These are phyloP conservation scores for Cladosporium sp. DNA, from an alignment of 2,329 filamentous ascomycete genomes.

Conservation along the genomic window DNA sequence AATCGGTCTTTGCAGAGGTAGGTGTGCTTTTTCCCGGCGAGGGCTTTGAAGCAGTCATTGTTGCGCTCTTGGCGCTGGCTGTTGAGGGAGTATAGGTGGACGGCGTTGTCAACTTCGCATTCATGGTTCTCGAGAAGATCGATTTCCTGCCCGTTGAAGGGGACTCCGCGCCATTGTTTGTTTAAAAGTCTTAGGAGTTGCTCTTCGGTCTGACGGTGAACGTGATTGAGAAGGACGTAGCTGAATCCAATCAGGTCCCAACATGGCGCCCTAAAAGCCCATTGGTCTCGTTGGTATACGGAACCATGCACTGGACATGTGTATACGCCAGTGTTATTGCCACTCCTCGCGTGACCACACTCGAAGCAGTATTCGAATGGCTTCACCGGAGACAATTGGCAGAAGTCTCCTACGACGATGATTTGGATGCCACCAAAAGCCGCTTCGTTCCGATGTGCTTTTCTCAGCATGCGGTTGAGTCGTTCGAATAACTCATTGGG, in stretches of 20 bases:
- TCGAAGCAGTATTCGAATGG: conserved; percentile 48
- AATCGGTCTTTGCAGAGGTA: conserved; percentile 19
- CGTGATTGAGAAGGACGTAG: conserved; percentile 49
- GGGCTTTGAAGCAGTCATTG: background rate
- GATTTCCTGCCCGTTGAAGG: background rate
- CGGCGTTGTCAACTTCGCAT: background rate
- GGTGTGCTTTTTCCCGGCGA: background rate
- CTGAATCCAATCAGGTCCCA: conserved; percentile 54
- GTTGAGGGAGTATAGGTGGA: background rate
- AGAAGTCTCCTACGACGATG: conserved; percentile 57
- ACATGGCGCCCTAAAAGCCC: conserved; percentile 54
- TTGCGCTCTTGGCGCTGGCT: background rate
- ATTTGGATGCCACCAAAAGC: conserved; percentile 27
- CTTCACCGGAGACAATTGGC: conserved; percentile 55
- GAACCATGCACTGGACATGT: too few species aligned
- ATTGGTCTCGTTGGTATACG: conserved; percentile 25
- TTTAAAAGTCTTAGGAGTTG: background rate
- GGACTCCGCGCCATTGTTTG: background rate
- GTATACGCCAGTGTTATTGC: background rate
- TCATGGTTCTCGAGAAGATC: background rate
- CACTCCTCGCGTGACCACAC: conserved; percentile 7
- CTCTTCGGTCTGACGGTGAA: conserved; percentile 26
- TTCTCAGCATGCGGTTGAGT: conserved; percentile 34
- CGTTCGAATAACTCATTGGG: conserved; percentile 52
- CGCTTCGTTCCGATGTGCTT: conserved; percentile 4